Conservation (phyloP, 257 asterid genomes). For the Nicotiana paniculata region DNA sequence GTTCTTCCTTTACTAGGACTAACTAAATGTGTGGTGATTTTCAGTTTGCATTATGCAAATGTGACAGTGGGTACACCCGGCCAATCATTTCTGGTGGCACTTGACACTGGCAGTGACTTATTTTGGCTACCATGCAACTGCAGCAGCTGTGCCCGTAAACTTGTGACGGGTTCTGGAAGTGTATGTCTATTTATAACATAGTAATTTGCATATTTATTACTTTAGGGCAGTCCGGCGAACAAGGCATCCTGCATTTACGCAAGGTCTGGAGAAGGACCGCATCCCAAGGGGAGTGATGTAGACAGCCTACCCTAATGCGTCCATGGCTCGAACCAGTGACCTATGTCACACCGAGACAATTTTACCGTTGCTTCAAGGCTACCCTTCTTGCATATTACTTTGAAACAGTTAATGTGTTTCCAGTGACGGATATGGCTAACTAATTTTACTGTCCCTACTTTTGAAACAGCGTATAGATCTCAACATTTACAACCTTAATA, state of each 20-base stretch:
- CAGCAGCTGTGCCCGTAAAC: slow-evolving; percentile 40
- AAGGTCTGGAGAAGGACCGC: too few relatives aligned
- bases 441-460: background rate
- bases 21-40: slow-evolving; percentile 6
- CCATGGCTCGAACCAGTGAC: too few relatives aligned
- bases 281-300: too few relatives aligned
- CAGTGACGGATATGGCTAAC: too few relatives aligned
- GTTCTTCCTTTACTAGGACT: background rate
- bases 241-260: too few relatives aligned
- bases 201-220: background rate
- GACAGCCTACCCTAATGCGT: too few relatives aligned
- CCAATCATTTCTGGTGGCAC: slow-evolving; percentile 66
- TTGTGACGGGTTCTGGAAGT: slow-evolving; percentile 39
- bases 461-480: slow-evolving; percentile 53
- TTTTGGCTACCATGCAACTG: slow-evolving; percentile 98
- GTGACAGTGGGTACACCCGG: slow-evolving; percentile 78
- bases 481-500: slow-evolving; percentile 63
- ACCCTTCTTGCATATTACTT: too few relatives aligned
- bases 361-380: too few relatives aligned
- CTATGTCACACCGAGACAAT: too few relatives aligned
- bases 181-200: slow-evolving; percentile 19
- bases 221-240: too few relatives aligned
- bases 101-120: slow-evolving; percentile 94
- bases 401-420: too few relatives aligned
- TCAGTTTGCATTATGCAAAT: slow-evolving; percentile 87